These are phyloP conservation scores for Furcasterigmium sp. DNA, from an alignment of 2,329 filamentous ascomycete species.

Conservation along the genomic window DNA sequence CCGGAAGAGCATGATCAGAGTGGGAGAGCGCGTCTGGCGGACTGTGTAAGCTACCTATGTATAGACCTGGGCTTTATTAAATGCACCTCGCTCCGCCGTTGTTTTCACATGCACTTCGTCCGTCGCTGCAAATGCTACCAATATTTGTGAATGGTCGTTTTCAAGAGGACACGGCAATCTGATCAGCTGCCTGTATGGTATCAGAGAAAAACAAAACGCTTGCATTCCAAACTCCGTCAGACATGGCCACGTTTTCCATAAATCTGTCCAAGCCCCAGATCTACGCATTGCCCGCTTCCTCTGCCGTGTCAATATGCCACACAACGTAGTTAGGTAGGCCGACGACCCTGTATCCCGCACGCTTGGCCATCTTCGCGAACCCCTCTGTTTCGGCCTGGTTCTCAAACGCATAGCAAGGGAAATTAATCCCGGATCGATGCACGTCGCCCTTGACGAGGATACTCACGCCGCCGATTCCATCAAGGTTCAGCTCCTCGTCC, in stretches of 20 bases:
- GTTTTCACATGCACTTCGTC: background rate
- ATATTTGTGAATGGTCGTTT: conserved; percentile 6
- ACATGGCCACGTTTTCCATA: too few species aligned
- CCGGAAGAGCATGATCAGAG: conserved; percentile 5
- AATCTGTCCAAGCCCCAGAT: too few species aligned
- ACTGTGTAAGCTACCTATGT: conserved; percentile 11
- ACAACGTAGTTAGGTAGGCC: conserved; percentile 97
- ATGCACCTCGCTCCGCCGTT: conserved; percentile 5
- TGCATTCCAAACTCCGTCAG: too few species aligned
- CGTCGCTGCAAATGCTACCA: too few species aligned
- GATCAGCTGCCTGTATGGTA: too few species aligned
- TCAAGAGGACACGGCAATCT: too few species aligned
- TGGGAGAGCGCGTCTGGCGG: conserved; percentile 2
- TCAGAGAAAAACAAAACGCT: too few species aligned
- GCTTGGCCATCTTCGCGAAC: conserved; percentile 97
- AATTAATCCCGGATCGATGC: conserved; percentile 95
- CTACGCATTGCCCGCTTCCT: conserved; percentile 78
- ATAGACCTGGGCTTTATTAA: conserved; percentile 13
- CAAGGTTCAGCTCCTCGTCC: conserved; percentile 85
- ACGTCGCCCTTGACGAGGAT: conserved; percentile 98
- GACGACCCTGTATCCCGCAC: conserved; percentile 86
- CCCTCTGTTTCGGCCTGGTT: conserved; percentile 99
- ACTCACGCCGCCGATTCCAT: conserved; percentile 95
- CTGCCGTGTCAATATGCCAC: conserved; percentile 96
- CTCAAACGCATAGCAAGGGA: conserved; percentile 93